Conservation (phyloP, 2,329 filamentous ascomycete genomes). For the Paecilomyces niveus region DNA sequence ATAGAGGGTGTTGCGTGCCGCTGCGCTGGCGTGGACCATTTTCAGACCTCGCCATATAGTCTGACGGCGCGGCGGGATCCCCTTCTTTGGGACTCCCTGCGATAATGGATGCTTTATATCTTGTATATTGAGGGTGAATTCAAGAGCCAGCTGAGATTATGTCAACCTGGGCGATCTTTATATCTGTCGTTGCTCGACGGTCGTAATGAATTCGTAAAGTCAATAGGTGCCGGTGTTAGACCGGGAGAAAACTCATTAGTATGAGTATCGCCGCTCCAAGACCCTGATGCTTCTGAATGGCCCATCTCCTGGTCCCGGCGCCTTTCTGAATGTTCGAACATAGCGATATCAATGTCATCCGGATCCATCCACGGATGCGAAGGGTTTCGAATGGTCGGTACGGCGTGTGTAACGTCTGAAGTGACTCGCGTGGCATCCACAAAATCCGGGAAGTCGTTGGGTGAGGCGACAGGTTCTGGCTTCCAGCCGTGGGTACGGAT, state of each 20-base stretch:
- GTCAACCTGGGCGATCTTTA: conserved; percentile 1
- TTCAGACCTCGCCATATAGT: not conserved
- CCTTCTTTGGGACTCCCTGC: not conserved
- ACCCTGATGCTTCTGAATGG: conserved; percentile 19
- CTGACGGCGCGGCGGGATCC: not conserved
- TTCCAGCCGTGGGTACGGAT: conserved; percentile 34
- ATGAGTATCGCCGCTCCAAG: conserved; percentile 23
- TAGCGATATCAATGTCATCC: conserved; percentile 31
- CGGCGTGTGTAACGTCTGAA: conserved; percentile 34
- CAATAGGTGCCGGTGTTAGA: not conserved
- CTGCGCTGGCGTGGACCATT: not conserved
- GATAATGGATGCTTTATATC: not conserved
- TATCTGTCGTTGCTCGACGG: not conserved
- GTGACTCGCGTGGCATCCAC: conserved; percentile 38
- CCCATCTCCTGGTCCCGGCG: conserved; percentile 12
- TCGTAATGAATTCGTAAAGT: not conserved
- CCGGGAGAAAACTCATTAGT: conserved; percentile 5
- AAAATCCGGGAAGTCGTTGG: conserved; percentile 34
- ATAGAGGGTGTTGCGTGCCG: not conserved
- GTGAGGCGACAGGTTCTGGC: conserved; percentile 17
- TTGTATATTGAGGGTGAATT: not conserved
- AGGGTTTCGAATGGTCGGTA: conserved; percentile 9
- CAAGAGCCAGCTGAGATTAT: not conserved
- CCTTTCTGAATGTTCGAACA: conserved; percentile 26
- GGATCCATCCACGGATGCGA: conserved; percentile 26